Evolutionary conservation across 2,329 filamentous ascomycete species (phyloP), one percentile per base, ranked within the genome.

Genomic region (Talaromyces marneffei): DNA sequence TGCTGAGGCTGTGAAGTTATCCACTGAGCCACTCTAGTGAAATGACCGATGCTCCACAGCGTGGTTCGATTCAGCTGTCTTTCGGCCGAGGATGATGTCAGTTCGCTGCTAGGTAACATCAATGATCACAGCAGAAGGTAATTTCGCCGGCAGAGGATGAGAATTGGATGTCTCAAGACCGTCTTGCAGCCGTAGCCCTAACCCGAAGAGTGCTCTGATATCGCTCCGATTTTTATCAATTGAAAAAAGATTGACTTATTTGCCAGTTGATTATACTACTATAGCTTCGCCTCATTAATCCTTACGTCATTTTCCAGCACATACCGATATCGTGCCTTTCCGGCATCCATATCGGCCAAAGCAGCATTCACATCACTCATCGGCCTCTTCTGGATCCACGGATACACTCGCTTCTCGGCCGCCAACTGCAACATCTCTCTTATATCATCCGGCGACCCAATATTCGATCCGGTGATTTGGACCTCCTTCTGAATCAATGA

Each of bases 401-500:
- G 73, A 62, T 73, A 65, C 9, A 79, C 72, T 5, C 68, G 68
- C 67, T 77, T 77, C 65, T 77, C 69, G 16, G 72, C 78, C 3
- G 75, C 76, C 53, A 80, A 62, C 54, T 71, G 58, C 64, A 80
- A 67, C 78, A 80, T 80, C 58, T 71, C 66, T 29, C 72, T 64
- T 57, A 80, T 79, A 68, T 79, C 74, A n/a, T 70, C 67, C 0
- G 75, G 73, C 0, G 73, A 73, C 4, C 78, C 78, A 63, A 79
- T 78, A 64, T 69, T 72, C 4, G 75, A 78, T 4, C 83, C 84
- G 1, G 77, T 80, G 23, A 86, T 70, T 67, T 79, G 81, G 40
- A 80, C 69, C 3, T 82, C 80, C 67, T 85, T 87, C 48, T 71
- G 72, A 55, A 89, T 84, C 61, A 90, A 73, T 2, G 81, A 75